These are phyloP conservation scores for Fusarium nisikadoi DNA, from an alignment of 2,329 filamentous ascomycete species.

Conservation along the genomic window DNA sequence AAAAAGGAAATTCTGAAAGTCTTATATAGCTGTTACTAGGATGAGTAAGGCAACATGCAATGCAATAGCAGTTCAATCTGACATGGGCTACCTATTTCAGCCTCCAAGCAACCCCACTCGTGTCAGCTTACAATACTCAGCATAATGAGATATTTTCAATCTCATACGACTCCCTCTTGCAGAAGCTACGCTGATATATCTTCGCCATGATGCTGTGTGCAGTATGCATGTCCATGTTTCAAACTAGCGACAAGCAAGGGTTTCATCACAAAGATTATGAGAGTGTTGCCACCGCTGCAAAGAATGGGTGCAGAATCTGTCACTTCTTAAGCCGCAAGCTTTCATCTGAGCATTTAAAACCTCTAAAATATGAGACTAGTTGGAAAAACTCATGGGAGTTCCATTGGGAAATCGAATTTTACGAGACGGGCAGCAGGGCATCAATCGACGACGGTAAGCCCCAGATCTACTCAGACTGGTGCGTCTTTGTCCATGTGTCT, in stretches of 20 bases:
- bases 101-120: background rate
- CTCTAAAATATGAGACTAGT: background rate
- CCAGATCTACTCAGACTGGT: background rate
- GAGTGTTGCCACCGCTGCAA: background rate
- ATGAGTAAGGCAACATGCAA: background rate
- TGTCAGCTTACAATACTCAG: background rate
- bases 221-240: background rate
- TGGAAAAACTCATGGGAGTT: background rate
- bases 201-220: background rate
- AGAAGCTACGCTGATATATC: accelerated
- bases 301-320: background rate
- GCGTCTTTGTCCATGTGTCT: background rate
- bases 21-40: background rate
- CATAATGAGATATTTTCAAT: background rate
- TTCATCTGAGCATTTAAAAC: background rate
- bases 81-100: background rate
- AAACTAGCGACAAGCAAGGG: background rate
- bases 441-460: background rate
- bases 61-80: background rate
- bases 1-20: too few relatives aligned
- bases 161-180: accelerated
- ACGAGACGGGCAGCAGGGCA: background rate
- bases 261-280: background rate
- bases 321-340: background rate
- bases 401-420: background rate